Conservation (phyloP, 805 yeast species). For the Diddensiella caesifluorescens region DNA sequence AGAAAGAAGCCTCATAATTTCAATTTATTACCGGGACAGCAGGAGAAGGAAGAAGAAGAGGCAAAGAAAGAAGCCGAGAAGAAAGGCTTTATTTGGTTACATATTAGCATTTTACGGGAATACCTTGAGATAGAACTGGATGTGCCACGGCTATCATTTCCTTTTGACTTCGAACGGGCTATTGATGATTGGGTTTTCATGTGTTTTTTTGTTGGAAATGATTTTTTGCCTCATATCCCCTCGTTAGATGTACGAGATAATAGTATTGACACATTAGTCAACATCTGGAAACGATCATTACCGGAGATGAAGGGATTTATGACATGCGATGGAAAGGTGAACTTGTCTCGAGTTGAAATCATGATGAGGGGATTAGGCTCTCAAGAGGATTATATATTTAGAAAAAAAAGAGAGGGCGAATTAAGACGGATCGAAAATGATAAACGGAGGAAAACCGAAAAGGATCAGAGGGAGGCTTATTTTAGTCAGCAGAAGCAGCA, state of each 20-base stretch:
- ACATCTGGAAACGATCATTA: slow-evolving; percentile 74
- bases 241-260: slow-evolving; percentile 91
- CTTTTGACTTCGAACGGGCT: slow-evolving; percentile 88
- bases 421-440: slow-evolving; percentile 58
- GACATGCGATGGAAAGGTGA: slow-evolving; percentile 84
- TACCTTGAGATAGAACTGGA: slow-evolving; percentile 77
- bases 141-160: slow-evolving; percentile 62
- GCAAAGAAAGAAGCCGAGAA: slow-evolving; percentile 32
- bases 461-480: slow-evolving; percentile 19
- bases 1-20: slow-evolving; percentile 30
- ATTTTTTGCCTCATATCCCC: slow-evolving; percentile 95
- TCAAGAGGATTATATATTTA: slow-evolving; percentile 76
- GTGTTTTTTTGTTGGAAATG: slow-evolving; percentile 98
- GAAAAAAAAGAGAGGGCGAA: slow-evolving; percentile 63
- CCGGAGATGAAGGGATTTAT: slow-evolving; percentile 68
- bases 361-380: slow-evolving; percentile 58
- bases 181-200: slow-evolving; percentile 98
- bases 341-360: slow-evolving; percentile 69
- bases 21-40: slow-evolving; percentile 57
- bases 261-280: slow-evolving; percentile 76
- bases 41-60: slow-evolving; percentile 33
- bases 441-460: slow-evolving; percentile 50
- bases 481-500: slow-evolving; percentile 5
- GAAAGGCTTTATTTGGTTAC: slow-evolving; percentile 89
- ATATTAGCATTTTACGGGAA: slow-evolving; percentile 80